Base-by-base conservation (phyloP, 2,329 filamentous ascomycete species). In the Chrysoporthe austroafricana region DNA sequence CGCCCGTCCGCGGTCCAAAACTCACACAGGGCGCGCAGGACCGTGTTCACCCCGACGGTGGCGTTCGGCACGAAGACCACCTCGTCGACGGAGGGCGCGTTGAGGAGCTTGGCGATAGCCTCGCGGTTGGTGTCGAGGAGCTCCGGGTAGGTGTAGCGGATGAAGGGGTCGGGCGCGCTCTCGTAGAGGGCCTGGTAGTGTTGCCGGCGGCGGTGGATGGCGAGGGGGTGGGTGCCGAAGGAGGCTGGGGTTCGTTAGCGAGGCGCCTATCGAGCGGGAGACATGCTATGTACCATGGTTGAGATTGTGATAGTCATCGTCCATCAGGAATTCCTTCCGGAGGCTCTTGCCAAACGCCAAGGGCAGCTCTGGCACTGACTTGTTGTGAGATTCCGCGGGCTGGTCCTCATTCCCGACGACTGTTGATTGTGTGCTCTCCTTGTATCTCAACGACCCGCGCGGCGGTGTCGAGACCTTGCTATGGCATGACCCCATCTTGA, bases 21-120 rank as follows among this genome's bases (percentile, higher is more conserved):
- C 26, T 62, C 64, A 36, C 42, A 34, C 2, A 97, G 78, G 75
- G 91, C 94, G 54, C 90, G 88, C n/a, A 97, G 84, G 5, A 97
- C 87, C 0, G 89, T 92, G 79, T 96, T 95, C 59, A 94, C 79
- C 34, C 88, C 92, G 0, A 86, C 90, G 0, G 93, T 96, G 14
- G 94, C 93, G 76, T 97, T 97, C 67, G 86, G 82, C 0, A 97
- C 88, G 71, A 96, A 90, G 0, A 97, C 93, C 50, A 92, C 81
- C 11, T 89, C 88, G 11, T 90, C 83, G 0, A 82, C 75, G 11
- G 50, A 58, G 0, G 90, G 88, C 0, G 86, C 90, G 69, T 91
- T 86, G 69, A 97, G 80, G 32, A 93, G 74, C 34, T 81, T 76
- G 0, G 92, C 90, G 4, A 94, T 80, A 3, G 89, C 89, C 46